Percentiles rank a stretch among this genome's conserved stretches.
These are phyloP conservation scores for Radiomyces spectabilis DNA, from an alignment of 192 early-diverging fungal genomes.

Conservation along the genomic window DNA sequence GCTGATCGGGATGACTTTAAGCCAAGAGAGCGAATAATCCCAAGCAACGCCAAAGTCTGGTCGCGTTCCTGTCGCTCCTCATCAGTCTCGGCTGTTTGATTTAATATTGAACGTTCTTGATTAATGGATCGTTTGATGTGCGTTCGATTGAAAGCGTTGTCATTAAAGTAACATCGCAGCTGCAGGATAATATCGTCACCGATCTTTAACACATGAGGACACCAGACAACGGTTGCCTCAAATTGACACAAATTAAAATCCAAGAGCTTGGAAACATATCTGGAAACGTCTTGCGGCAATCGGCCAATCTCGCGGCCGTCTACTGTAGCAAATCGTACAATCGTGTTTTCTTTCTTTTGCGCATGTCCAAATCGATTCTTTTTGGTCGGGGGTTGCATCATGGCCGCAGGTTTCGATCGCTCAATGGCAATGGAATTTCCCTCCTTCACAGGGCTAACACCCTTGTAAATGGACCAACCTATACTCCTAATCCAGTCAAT, in stretches of 20 bases:
- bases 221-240: slow-evolving; percentile 32
- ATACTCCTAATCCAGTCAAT: slow-evolving; percentile 16
- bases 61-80: not conserved
- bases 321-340: slow-evolving; percentile 37
- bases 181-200: slow-evolving; percentile 40
- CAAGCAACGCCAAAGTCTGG: slow-evolving; percentile 12
- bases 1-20: slow-evolving; percentile 14
- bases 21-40: slow-evolving; percentile 7
- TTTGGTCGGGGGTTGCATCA: slow-evolving; percentile 6
- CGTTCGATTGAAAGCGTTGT: slow-evolving; percentile 9
- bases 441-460: slow-evolving; percentile 25
- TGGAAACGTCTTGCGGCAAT: slow-evolving; percentile 26
- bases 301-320: slow-evolving; percentile 38
- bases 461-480: slow-evolving; percentile 37
- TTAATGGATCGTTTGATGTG: not conserved
- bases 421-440: slow-evolving; percentile 30
- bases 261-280: slow-evolving; percentile 38
- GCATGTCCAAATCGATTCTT: slow-evolving; percentile 9
- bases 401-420: slow-evolving; percentile 17
- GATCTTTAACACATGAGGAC: slow-evolving; percentile 16
- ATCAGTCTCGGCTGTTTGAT: slow-evolving; percentile 3
- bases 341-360: slow-evolving; percentile 26
- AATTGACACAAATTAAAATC: slow-evolving; percentile 40
- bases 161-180: slow-evolving; percentile 28
- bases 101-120: not conserved